Base-by-base conservation (phyloP, 2,329 filamentous ascomycete species). In the Phialophora verrucosa region DNA sequence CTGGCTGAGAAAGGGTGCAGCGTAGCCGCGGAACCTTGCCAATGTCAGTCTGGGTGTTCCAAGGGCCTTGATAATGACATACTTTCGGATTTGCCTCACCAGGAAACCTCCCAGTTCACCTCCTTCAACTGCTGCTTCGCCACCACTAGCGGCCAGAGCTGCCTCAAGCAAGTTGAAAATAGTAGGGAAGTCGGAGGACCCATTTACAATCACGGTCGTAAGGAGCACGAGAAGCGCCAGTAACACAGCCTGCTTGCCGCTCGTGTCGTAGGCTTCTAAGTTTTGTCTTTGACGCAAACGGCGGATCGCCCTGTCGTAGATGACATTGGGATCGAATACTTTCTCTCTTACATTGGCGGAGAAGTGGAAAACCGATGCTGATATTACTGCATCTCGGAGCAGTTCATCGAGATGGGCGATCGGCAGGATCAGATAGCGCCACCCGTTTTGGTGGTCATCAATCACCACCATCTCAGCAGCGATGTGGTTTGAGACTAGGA, bases 321-420 rank as follows among this genome's bases (percentile, higher is more conserved):
- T 44, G 23, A 17, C 14, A 10, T 25, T 44, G 7, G n/a, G 31
- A 23, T 44, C n/a, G 10, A 20, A 25, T 11, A 25, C 35, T 23
- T 27, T 27, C 32, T 23, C 38, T 3, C 23, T 2, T 7, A 23
- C 23, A 4, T 12, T 23, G n/a, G 14, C 32, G 3, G 10, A 44
- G n/a, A 58, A 42, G 23, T 58, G 55, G 38, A 25, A 42, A 25
- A 35, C 55, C 14, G 55, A 35, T 25, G 25, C 25, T 14, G 35
- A 42, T 23, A 42, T 17, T 2, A 60, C 57, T 20, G 57, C 57
- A 5, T 31, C 25, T 31, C 42, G 10, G 14, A 60, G 25, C 17
- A 50, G 6, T 35, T 23, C 14, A 23, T 64, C 42, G n/a, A 55
- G 29, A 25, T 25, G 14, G 65, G 82, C 2, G 53, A 82, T 4